Base-by-base conservation (phyloP, 441 rosid genomes). In the Pelargonium myrrhifolium region DNA sequence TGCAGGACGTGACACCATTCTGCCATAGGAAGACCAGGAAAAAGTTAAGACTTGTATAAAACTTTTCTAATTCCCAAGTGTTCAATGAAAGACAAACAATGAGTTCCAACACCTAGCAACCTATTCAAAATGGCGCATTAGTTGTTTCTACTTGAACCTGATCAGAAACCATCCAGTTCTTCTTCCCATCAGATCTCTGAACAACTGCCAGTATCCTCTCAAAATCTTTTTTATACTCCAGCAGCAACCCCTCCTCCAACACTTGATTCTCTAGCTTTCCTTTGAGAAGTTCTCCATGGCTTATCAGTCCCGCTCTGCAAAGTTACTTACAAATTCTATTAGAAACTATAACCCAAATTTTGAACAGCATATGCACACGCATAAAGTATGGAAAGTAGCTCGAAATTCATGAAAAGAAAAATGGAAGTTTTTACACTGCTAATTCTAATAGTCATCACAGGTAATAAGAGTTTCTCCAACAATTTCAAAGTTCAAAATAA, bases 91-190 rank as follows among this genome's bases (percentile, higher is more conserved):
- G 61, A 31, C 42, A 40, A 67, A 62, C 39, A 69, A 31, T 22
- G 31, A 74, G 49, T 65, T 70, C 72, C 76, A 73, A 78, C 80
- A 75, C 82, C 85, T 79, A 84, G 84, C 78, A 79, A 82, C 79
- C 84, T 79, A 82, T 71, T 74, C 69, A 76, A 77, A 66, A 76
- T 70, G 77, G 75, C 65, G 78, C 75, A 76, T 77, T 69, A 79
- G 78, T 67, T 72, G 75, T 77, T 80, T 80, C 67, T 53, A 87
- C 65, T 61, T 69, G 82, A 86, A 93, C 96, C 99, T 93, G 96
- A 89, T 93, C 99, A 74, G 80, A 78, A 85, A 93, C 99, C 87
- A 93, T 88, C 99, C 99, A 93, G 28, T 93, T 93, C 86, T 89
- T 91, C 80, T 93, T 91, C 69, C 99, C 96, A 80, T 91, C 96